Conservation (phyloP, 1,139 yeast species). For the Zygosaccharomyces sapae region DNA sequence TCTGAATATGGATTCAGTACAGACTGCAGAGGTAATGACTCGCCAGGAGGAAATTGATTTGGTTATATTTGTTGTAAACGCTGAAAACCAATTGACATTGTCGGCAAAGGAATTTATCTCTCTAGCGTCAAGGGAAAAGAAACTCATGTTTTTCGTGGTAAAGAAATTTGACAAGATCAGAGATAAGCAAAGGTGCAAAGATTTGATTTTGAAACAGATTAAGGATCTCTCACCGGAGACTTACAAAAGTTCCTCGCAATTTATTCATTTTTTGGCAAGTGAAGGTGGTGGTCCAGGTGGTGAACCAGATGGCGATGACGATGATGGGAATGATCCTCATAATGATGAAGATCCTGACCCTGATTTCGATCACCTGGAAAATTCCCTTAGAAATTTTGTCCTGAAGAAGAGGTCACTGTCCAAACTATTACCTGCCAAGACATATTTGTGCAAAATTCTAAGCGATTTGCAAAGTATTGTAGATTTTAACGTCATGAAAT, state of each 20-base stretch:
- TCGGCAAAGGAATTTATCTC: constrained; percentile 93
- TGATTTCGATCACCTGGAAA: constrained; percentile 79
- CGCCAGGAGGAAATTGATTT: constrained; percentile 96
- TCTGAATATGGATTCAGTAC: constrained; percentile 84
- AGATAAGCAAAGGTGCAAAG: constrained; percentile 73
- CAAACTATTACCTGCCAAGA: constrained; percentile 88
- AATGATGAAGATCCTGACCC: constrained; percentile 36
- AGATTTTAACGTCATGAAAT: constrained; percentile 54
- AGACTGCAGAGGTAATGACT: constrained; percentile 91
- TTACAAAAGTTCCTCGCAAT: constrained; percentile 76
- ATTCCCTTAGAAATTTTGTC: constrained; percentile 78
- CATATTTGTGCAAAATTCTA: constrained; percentile 65
- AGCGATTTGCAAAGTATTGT: constrained; percentile 62
- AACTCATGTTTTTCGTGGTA: constrained; percentile 88
- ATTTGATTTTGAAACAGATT: constrained; percentile 80
- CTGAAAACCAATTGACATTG: constrained; percentile 91
- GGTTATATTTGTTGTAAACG: constrained; percentile 92
- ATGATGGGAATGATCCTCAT: constrained; percentile 27
- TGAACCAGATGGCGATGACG: constrained; percentile 42
- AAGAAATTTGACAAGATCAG: constrained; percentile 83
- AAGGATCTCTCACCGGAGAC: constrained; percentile 85
- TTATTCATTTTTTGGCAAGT: constrained; percentile 86
- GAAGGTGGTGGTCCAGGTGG: constrained; percentile 38
- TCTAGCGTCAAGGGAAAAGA: constrained; percentile 87
- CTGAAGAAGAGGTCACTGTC: constrained; percentile 86